Base-by-base conservation (phyloP, 495 filamentous ascomycete genomes). In the Penicillium argentinense region DNA sequence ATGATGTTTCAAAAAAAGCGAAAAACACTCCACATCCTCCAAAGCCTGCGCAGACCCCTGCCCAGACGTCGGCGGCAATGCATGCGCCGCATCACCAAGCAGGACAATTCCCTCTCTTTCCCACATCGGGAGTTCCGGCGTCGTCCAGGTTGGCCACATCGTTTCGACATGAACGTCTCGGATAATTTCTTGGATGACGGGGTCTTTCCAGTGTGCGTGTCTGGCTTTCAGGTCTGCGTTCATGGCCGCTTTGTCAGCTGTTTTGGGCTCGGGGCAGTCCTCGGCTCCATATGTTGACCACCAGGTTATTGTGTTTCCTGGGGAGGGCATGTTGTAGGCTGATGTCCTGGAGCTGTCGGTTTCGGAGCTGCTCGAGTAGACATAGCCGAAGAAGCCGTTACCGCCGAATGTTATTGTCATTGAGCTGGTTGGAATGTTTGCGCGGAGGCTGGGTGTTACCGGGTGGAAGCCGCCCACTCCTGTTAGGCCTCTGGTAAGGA, bases 41-140 rank as follows among this genome's bases (percentile, higher is more conserved):
- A 50, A n/a, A 1, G 47, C 47, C 25, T 43, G 47, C 4, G 30
- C 26, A 11, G 46, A 49, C 3, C 46, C 46, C 23, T 49, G 46
- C 8, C 46, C 46, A 14, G 46, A 49, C 1, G 38, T 49, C 19
- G 46, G 46, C 16, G 46, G 46, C 23, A 49, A 13, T 21, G 46
- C 46, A 36, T 49, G 46, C 11, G 46, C 46, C 25, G 46, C 46
- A 37, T 49, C 46, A 4, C 46, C 46, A 9, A 49, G 38, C 22
- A 49, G 17, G n/a, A 49, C 29, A 9, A 49, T 42, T 3, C 46
- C 46, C 27, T 49, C 39, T 18, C 17, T 18, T 8, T 49, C 38
- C 46, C 46, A 49, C 21, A 42, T 27, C 4, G 46, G 46, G 4
- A 49, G 22, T 14, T 34, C 29, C 3, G 46, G 38, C 9, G 38